Evolutionary conservation across 805 yeast species (phyloP), one percentile per base, ranked within the genome.

Genomic region (Kodamaea kaohsiungensis): DNA sequence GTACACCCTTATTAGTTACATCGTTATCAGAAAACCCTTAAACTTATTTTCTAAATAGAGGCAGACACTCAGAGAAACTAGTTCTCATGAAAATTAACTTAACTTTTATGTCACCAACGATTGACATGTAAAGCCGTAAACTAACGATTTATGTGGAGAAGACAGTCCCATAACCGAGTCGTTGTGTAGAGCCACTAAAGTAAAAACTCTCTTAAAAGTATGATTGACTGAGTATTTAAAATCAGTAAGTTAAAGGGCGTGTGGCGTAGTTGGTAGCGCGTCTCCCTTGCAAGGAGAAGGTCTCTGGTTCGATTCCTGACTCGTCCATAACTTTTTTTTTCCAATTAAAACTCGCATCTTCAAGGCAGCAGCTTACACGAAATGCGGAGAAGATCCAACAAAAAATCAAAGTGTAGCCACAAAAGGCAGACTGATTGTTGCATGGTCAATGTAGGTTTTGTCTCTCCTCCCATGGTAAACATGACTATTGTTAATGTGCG

Each of bases 211-310:
- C n/a, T n/a, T n/a, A n/a, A n/a, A n/a, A n/a, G n/a, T n/a, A n/a
- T n/a, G n/a, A n/a, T n/a, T n/a, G n/a, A n/a, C n/a, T n/a, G n/a
- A n/a, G n/a, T n/a, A n/a, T n/a, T n/a, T n/a, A n/a, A 47, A 8
- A 47, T 6, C 8, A 2, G 3, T 12, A 30, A 30, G 35, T 30
- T 9, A 18, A 27, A 46, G 87, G 88, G 88, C 87, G 85, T 81
- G 85, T 84, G 86, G 88, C 87, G 87, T 81, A 84, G 88, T 83
- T 83, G 88, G 88, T 84, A 84, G 87, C 87, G 87, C 88, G 87
- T 78, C 77, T 78, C 84, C 88, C 84, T 83, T 82, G 88, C 88
- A 84, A 80, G 88, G 81, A 76, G 78, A 79, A 84, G 88, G 88
- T 83, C 88, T 80, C 75, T 78, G 87, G 88, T 84, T 84, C 88